Conservation (phyloP, 148 eudicot genomes). For the Camellia japonica region DNA sequence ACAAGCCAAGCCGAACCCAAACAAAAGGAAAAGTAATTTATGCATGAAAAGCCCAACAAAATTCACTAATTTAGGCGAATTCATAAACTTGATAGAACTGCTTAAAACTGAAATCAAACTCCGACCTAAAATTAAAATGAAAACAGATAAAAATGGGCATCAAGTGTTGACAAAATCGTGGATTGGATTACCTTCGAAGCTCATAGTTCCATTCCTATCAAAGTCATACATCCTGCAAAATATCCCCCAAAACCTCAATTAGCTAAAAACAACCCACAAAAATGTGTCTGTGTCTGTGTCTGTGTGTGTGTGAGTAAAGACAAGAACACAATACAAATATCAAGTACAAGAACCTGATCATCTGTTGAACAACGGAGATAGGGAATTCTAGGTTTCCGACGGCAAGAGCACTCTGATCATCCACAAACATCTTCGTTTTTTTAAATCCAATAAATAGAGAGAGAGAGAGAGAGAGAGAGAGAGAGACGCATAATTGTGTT, state of each 20-base stretch:
- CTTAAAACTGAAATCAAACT: neutral
- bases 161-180: neutral
- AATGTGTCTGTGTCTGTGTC: neutral
- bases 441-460: neutral
- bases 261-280: neutral
- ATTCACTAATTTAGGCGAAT: neutral
- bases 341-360: constrained; percentile 62
- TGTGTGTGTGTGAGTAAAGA: no score
- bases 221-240: constrained; percentile 83
- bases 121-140: neutral
- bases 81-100: neutral
- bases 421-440: neutral
- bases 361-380: constrained; percentile 79
- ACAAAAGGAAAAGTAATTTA: neutral
- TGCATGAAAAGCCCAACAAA: neutral
- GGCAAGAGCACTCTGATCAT: constrained; percentile 61
- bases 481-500: neutral
- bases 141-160: neutral
- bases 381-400: constrained; percentile 81
- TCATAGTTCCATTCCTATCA: constrained; percentile 85
- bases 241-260: neutral
- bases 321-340: neutral
- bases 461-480: no score
- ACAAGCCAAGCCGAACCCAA: no score
- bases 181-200: constrained; percentile 64